Conservation (phyloP, 2,329 filamentous ascomycete species). For the Verticillium nonalfalfae region DNA sequence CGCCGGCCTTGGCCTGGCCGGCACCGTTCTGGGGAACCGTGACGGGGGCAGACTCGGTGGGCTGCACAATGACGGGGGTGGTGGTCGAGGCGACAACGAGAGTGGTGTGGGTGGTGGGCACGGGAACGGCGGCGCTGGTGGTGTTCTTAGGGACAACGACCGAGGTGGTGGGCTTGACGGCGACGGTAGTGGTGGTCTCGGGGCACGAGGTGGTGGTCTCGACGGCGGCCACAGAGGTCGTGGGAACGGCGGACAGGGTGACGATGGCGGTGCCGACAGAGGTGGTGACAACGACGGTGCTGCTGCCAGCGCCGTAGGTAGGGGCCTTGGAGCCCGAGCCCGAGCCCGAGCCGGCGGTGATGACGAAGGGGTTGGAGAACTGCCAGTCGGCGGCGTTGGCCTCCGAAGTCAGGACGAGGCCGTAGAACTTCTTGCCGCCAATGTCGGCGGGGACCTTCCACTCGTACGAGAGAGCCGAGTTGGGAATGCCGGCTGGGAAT, state of each 20-base stretch:
- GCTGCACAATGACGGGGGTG: not conserved
- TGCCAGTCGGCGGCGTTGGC: constrained; percentile 42
- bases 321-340: constrained; percentile 15
- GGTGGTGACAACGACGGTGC: constrained; percentile 20
- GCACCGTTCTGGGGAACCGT: constrained; percentile 3
- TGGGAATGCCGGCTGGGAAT: constrained; percentile 37
- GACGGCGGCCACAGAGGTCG: constrained; percentile 10
- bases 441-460: constrained; percentile 44
- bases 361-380: constrained; percentile 57
- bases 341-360: constrained; percentile 28
- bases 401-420: constrained; percentile 47
- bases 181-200: constrained; percentile 16
- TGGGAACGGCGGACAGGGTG: constrained; percentile 15
- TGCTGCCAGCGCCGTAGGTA: constrained; percentile 15
- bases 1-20: constrained; percentile 9
- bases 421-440: constrained; percentile 44
- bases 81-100: constrained; percentile 1
- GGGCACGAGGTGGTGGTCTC: constrained; percentile 12
- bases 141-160: constrained; percentile 11
- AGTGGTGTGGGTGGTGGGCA: constrained; percentile 1
- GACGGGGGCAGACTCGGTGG: not conserved
- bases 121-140: constrained; percentile 6
- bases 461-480: constrained; percentile 34
- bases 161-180: constrained; percentile 14
- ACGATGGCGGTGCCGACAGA: constrained; percentile 22